These are phyloP conservation scores for Pyrenophora seminiperda DNA, from an alignment of 2,329 filamentous ascomycete genomes.

Conservation along the genomic window DNA sequence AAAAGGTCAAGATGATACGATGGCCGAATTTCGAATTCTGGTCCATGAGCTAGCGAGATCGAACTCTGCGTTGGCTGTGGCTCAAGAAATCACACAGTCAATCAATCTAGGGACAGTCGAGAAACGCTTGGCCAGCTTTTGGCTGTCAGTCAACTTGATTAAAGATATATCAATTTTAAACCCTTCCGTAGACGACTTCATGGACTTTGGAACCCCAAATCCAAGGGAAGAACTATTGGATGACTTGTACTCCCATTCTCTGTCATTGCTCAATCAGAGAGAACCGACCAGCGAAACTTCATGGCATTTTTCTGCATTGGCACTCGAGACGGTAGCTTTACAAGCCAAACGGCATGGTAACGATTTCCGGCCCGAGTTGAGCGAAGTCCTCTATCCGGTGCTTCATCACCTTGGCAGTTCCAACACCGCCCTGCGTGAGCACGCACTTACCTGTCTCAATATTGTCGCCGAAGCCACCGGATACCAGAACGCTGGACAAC, in stretches of 20 bases:
- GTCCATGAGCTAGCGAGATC: slow-evolving; percentile 61
- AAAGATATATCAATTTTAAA: slow-evolving; percentile 61
- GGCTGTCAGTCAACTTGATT: slow-evolving; percentile 77
- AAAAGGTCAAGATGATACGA: slow-evolving; percentile 69
- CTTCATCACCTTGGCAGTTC: slow-evolving; percentile 82
- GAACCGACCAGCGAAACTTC: slow-evolving; percentile 54
- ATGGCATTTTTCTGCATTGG: slow-evolving; percentile 77
- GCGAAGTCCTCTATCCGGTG: slow-evolving; percentile 91
- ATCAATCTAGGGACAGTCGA: slow-evolving; percentile 63
- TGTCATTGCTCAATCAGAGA: slow-evolving; percentile 62
- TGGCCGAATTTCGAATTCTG: slow-evolving; percentile 65
- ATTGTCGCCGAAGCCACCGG: slow-evolving; percentile 75
- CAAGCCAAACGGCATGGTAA: slow-evolving; percentile 69
- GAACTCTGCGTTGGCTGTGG: slow-evolving; percentile 56
- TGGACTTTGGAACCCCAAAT: slow-evolving; percentile 57
- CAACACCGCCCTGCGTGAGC: slow-evolving; percentile 69
- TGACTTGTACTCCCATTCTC: slow-evolving; percentile 72
- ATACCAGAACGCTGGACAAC: slow-evolving; percentile 73
- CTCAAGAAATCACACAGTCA: slow-evolving; percentile 68
- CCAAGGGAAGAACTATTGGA: slow-evolving; percentile 51
- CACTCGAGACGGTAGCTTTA: slow-evolving; percentile 79
- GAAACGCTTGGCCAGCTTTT: slow-evolving; percentile 72
- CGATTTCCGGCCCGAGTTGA: slow-evolving; percentile 80
- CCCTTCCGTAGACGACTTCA: slow-evolving; percentile 67
- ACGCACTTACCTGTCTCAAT: slow-evolving; percentile 84